A percentile compares a stretch with the other conserved stretches of the same genome.
Conservation (phyloP, 176 grass and related monocot species). For the Hordeum vulgare region MorexV3_pseudomolecules_assembly NC_058523.1:238279839-238280338, state of each 20-base stretch:
- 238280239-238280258: no score
- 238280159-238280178: not conserved
- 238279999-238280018: constrained; percentile 83
- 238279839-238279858: no score
- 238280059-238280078: constrained; percentile 93
- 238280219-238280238: no score
- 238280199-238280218: no score
- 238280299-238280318: no score
- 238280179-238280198: not conserved
- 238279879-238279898: no score
- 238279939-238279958: constrained; percentile 93
- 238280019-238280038: constrained; percentile 86
- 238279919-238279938: constrained; percentile 58
- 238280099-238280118: constrained; percentile 94
- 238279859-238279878: no score
- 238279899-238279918: no score
- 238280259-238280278: no score
- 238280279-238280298: no score
- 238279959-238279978: constrained; percentile 71
- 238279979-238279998: constrained; percentile 77
- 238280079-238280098: constrained; percentile 80
- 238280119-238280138: constrained; percentile 49
- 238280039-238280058: constrained; percentile 96
- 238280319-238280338: no score
- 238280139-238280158: not conserved